Conservation (phyloP, 2,329 filamentous ascomycete genomes). For the Xylariaceae sp. region DNA sequence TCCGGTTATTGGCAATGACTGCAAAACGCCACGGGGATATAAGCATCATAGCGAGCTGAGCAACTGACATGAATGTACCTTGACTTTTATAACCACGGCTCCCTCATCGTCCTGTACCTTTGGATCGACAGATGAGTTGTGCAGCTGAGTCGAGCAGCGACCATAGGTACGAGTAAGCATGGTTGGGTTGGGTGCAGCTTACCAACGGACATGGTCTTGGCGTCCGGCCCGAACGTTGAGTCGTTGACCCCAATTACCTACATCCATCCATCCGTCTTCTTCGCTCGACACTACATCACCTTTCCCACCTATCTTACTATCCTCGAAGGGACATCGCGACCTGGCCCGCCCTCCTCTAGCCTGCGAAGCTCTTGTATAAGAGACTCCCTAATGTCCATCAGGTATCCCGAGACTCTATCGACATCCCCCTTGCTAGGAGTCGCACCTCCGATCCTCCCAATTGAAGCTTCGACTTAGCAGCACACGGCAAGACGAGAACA, state of each 20-base stretch:
- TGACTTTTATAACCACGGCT: neutral
- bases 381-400: neutral
- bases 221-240: neutral
- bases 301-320: neutral
- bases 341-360: neutral
- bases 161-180: too few relatives aligned
- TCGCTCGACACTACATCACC: neutral
- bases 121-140: neutral
- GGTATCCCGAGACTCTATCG: neutral
- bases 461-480: constrained; percentile 4
- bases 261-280: neutral
- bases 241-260: neutral
- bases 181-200: neutral
- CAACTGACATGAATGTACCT: neutral
- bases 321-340: neutral
- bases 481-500: neutral
- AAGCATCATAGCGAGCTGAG: neutral
- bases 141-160: neutral
- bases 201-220: neutral
- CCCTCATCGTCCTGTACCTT: neutral
- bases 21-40: neutral
- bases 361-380: neutral
- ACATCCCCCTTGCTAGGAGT: neutral
- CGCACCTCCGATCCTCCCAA: neutral
- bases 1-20: neutral